Evolutionary conservation across 2,329 filamentous ascomycete genomes (phyloP).

Genomic region (Domatiomyces catenatus): DNA sequence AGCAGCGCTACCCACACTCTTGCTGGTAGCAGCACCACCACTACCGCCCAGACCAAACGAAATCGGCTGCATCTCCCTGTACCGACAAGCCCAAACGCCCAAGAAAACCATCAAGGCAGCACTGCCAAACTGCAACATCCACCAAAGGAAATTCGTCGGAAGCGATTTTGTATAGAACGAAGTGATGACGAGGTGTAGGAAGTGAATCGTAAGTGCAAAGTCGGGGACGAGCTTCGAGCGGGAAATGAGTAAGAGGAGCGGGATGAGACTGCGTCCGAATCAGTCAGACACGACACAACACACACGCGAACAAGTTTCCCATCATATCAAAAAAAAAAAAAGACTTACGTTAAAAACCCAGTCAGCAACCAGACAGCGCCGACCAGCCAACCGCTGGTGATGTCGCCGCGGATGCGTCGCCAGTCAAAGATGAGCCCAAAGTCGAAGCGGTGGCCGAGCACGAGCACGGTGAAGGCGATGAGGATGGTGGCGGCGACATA

Average conservation of each 20-base stretch:
- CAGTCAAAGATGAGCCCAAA: slow-evolving; percentile 48
- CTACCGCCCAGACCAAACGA: slow-evolving; percentile 51
- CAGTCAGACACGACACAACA: not conserved
- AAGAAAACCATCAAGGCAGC: slow-evolving; percentile 50
- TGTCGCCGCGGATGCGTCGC: slow-evolving; percentile 49
- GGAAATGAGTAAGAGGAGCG: slow-evolving; percentile 66
- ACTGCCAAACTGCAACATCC: slow-evolving; percentile 51
- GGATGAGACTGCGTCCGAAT: slow-evolving; percentile 47
- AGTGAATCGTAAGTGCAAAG: slow-evolving; percentile 79
- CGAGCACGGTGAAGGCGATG: slow-evolving; percentile 52
- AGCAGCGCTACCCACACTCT: slow-evolving; percentile 5
- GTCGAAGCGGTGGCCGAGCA: slow-evolving; percentile 45
- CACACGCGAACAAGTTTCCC: too few species aligned
- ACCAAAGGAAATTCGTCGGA: slow-evolving; percentile 74
- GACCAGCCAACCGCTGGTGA: slow-evolving; percentile 54
- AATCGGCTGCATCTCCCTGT: slow-evolving; percentile 77
- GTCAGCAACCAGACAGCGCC: slow-evolving; percentile 54
- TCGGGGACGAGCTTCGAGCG: slow-evolving; percentile 90
- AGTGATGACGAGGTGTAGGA: slow-evolving; percentile 63
- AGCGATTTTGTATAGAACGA: slow-evolving; percentile 63
- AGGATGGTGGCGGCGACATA: slow-evolving; percentile 46
- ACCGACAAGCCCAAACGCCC: slow-evolving; percentile 82
- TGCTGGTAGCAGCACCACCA: slow-evolving; percentile 5
- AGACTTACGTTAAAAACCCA: slow-evolving; percentile 45
- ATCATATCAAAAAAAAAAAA: not conserved